Conservation (phyloP, 805 yeast species). For the Ogataea wickerhamii region DNA sequence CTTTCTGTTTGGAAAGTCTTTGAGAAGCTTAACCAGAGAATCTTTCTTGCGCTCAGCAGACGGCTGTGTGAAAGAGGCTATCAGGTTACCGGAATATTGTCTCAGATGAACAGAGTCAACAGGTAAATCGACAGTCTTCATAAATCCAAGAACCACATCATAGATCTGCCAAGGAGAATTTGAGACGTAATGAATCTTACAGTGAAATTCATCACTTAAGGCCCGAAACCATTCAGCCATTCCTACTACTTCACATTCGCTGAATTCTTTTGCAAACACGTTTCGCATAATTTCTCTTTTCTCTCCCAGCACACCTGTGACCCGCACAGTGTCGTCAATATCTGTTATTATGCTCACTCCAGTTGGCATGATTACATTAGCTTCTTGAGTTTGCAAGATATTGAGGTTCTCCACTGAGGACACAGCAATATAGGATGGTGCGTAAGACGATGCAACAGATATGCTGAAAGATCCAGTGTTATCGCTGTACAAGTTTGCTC, state of each 20-base stretch:
- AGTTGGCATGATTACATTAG: conserved; percentile 34
- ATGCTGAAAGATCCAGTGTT: conserved; percentile 61
- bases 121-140: conserved; percentile 59
- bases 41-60: conserved; percentile 75
- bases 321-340: conserved; percentile 89
- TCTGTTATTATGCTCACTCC: conserved; percentile 83
- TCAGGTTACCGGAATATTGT: conserved; percentile 78
- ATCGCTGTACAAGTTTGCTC: conserved; percentile 50
- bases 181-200: conserved; percentile 84
- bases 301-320: conserved; percentile 87
- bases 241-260: conserved; percentile 69
- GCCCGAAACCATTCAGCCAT: conserved; percentile 68
- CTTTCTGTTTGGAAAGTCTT: conserved; percentile 72
- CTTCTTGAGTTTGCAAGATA: conserved; percentile 44
- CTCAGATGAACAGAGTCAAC: conserved; percentile 81
- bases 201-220: conserved; percentile 39
- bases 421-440: conserved; percentile 58
- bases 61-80: conserved; percentile 82
- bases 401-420: conserved; percentile 45
- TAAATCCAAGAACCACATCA: conserved; percentile 54
- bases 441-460: conserved; percentile 50
- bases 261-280: conserved; percentile 63
- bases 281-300: conserved; percentile 79
- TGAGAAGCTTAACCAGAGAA: conserved; percentile 56
- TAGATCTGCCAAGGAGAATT: conserved; percentile 93